Base-by-base conservation (phyloP, 73 alveolate genomes). In the Paramecium biaurelia region DNA sequence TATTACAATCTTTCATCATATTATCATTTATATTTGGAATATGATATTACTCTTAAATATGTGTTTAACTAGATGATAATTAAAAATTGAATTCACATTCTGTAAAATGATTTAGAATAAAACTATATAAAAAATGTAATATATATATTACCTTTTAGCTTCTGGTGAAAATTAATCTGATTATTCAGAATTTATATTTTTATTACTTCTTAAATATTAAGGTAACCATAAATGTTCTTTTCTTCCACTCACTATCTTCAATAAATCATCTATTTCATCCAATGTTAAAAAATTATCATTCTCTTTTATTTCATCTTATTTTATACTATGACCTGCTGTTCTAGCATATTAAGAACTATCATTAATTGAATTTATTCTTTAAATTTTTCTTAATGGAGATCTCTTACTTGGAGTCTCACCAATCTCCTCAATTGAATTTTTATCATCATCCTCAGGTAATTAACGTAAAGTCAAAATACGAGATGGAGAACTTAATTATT, bases 81-180 rank as follows among this genome's bases (percentile, higher is more conserved):
- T 26, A 10, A 79, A 79, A 79, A 41, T 79, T 42, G 28, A 79
- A 79, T 79, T 79, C 90, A 23, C 56, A 14, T 47, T 79, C 90
- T n/a, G 90, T 79, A 79, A 79, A 79, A 23, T 79, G 90, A 74
- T 74, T 41, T 12, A 74, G 45, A 37, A 74, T 74, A 41, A 74
- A 74, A 15, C 87, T 74, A 74, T 12, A 15, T 74, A 7, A 3
- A 5, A n/a, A 74, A 21, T 10, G 0, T 5, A n/a, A 32, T 21
- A 2, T 26, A 67, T 5, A 74, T 9, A 18, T 20, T 42, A 79
- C 72, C 72, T 79, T 26, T 45, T 79, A 38, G 90, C 90, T 24
- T 79, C 90, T 10, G 90, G 90, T 26, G 90, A 79, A 41, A 79
- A 41, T 24, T 21, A 23, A 2, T 79, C 90, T 42, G 23, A 43